Evolutionary conservation across 352 stramenopile species (phyloP).

Genomic region (Pythium aquatile): DNA sequence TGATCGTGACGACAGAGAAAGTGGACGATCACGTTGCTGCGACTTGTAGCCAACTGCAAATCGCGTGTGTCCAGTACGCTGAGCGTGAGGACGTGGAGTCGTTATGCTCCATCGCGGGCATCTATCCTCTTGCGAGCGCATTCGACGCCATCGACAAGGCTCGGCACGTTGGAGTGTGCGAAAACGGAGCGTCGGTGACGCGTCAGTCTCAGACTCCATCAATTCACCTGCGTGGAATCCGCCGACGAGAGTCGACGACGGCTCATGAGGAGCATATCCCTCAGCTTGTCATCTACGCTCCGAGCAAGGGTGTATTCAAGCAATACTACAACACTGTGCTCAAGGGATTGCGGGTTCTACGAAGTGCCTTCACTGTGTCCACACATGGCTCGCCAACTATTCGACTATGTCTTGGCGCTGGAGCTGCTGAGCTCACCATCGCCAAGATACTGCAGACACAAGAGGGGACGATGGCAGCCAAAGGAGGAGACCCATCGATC

Average conservation of each 20-base stretch:
- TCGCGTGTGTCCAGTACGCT: slow-evolving; percentile 62
- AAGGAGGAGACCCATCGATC: slow-evolving; percentile 16
- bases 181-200: slow-evolving; percentile 28
- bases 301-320: slow-evolving; percentile 63
- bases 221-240: slow-evolving; percentile 34
- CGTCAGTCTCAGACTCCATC: slow-evolving; percentile 42
- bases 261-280: slow-evolving; percentile 24
- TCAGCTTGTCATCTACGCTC: slow-evolving; percentile 54
- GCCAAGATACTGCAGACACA: slow-evolving; percentile 20
- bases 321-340: slow-evolving; percentile 58
- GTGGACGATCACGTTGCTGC: slow-evolving; percentile 45
- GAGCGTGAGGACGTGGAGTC: slow-evolving; percentile 49
- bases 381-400: background rate
- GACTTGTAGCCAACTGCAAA: slow-evolving; percentile 38
- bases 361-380: slow-evolving; percentile 23
- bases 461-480: slow-evolving; percentile 5
- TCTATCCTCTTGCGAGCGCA: slow-evolving; percentile 45
- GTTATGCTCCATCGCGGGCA: slow-evolving; percentile 38
- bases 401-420: slow-evolving; percentile 43
- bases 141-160: slow-evolving; percentile 42
- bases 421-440: slow-evolving; percentile 44
- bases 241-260: background rate
- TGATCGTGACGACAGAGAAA: slow-evolving; percentile 50
- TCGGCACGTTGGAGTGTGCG: slow-evolving; percentile 40
- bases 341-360: slow-evolving; percentile 58